These are phyloP conservation scores for Ramaria rubella DNA, from an alignment of 768 basidiomycete genomes.

Conservation along the genomic window DNA sequence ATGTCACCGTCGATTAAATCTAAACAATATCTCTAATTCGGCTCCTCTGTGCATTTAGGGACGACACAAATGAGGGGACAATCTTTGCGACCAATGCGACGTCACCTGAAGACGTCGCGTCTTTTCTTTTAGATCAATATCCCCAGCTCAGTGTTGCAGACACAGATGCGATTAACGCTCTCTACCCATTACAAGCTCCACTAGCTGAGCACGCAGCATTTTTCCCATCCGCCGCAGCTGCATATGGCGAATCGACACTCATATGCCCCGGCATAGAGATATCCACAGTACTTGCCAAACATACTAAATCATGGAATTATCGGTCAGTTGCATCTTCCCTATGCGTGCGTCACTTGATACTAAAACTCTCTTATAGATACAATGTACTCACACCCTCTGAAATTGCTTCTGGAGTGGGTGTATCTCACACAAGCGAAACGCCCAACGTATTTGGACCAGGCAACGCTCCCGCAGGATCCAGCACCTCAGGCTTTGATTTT, in stretches of 20 bases:
- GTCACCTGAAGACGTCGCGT: conserved; percentile 4
- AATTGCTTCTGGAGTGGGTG: not conserved
- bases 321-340: not conserved
- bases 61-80: conserved; percentile 12
- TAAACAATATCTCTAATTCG: not conserved
- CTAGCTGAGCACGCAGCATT: not conserved
- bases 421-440: conserved; percentile 4
- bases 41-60: not conserved
- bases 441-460: conserved; percentile 16
- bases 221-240: conserved; percentile 3
- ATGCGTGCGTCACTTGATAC: not conserved
- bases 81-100: conserved; percentile 7
- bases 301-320: conserved; percentile 9
- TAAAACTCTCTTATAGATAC: not conserved
- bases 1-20: not conserved
- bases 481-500: conserved; percentile 28
- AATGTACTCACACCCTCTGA: conserved; percentile 2
- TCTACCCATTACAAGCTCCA: not conserved
- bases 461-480: conserved; percentile 31
- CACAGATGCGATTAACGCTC: not conserved
- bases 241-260: conserved; percentile 7
- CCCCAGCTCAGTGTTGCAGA: not conserved
- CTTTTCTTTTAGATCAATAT: conserved; percentile 6
- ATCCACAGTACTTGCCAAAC: not conserved
- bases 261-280: conserved; percentile 6